Evolutionary conservation across 2,329 filamentous ascomycete genomes (phyloP).

Genomic region (Diaporthe amygdali): DNA sequence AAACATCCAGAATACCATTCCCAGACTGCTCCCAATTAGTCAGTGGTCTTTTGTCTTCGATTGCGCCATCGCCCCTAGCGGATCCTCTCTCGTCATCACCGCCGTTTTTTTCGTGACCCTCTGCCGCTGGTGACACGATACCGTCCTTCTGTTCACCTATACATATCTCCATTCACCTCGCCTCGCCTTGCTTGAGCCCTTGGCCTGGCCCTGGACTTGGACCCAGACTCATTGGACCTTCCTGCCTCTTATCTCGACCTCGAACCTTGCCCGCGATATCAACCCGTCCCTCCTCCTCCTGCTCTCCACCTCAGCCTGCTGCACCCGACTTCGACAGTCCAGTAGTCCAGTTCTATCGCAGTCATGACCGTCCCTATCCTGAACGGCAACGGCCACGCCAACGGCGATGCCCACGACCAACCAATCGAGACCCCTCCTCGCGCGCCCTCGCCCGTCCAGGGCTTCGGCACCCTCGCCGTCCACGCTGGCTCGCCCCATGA

Average conservation of each 20-base stretch:
- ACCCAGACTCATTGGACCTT: background rate
- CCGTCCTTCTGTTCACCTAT: background rate
- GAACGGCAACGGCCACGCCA: constrained; percentile 15
- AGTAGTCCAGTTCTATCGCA: background rate
- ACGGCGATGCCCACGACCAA: constrained; percentile 31
- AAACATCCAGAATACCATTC: background rate
- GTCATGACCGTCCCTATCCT: constrained; percentile 18
- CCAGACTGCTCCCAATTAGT: background rate
- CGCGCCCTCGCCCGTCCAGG: constrained; percentile 74
- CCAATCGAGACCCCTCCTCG: constrained; percentile 71
- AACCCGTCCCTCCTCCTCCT: background rate
- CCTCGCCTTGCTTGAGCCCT: background rate
- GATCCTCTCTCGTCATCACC: constrained; percentile 8
- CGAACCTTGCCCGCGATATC: background rate
- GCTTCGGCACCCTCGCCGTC: constrained; percentile 92
- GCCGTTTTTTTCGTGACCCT: background rate
- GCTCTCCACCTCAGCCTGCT: background rate
- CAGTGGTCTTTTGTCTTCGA: constrained; percentile 10
- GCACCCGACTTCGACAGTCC: background rate
- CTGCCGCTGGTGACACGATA: background rate
- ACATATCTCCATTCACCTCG: background rate
- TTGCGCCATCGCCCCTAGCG: constrained; percentile 24
- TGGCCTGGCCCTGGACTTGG: background rate
- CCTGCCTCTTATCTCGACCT: background rate
- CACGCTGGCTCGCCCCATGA: constrained; percentile 93